These are phyloP conservation scores for Hypoxylon sp. DNA, from an alignment of 2,329 filamentous ascomycete species.

Conservation along the genomic window DNA sequence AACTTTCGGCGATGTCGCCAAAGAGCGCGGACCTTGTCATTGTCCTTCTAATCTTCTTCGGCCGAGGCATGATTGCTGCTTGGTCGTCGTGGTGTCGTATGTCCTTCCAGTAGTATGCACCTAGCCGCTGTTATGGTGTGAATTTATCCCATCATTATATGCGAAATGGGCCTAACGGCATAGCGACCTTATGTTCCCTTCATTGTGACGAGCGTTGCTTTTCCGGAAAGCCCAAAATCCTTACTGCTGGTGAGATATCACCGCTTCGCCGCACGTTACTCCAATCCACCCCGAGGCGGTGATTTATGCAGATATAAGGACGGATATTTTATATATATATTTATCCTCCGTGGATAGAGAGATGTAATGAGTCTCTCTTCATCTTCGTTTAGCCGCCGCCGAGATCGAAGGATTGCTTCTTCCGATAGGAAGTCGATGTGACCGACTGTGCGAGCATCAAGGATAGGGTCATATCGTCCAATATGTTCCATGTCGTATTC, in stretches of 20 bases:
- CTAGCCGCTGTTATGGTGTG: not conserved
- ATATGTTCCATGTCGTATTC: not conserved
- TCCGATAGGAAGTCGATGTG: conserved; percentile 2
- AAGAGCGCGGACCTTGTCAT: not conserved
- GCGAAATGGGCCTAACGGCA: not conserved
- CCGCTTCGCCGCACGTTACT: not conserved
- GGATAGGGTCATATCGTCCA: conserved; percentile 1
- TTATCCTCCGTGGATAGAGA: not conserved
- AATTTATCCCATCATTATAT: not conserved
- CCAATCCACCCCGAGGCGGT: not conserved
- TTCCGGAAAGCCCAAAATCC: not conserved
- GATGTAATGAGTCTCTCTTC: not conserved
- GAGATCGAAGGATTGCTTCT: not conserved
- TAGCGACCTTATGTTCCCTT: not conserved
- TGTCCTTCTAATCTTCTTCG: not conserved
- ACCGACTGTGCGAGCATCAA: not conserved
- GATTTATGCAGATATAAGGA: not conserved
- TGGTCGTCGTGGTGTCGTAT: not conserved
- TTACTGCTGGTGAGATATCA: not conserved
- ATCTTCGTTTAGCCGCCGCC: not conserved
- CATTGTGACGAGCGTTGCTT: not conserved
- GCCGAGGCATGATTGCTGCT: not conserved
- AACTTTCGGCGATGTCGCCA: not conserved
- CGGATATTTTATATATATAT: too few relatives aligned
- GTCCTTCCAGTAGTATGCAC: not conserved